Percentiles rank a stretch among this genome's conserved stretches.
Conservation (phyloP, 768 basidiomycete genomes). For the Saitozyma sp. region DNA sequence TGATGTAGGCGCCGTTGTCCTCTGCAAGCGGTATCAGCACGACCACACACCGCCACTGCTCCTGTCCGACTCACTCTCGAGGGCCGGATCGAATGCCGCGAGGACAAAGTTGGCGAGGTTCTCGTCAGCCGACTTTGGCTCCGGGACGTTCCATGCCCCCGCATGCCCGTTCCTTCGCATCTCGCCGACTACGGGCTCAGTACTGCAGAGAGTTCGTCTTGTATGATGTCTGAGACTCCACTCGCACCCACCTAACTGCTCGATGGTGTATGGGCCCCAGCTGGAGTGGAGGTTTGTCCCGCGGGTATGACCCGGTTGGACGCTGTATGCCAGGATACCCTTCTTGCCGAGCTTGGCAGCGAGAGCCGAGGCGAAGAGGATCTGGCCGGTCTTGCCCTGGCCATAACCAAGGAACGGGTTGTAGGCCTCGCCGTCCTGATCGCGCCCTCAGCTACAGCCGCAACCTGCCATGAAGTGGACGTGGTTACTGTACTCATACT, state of each 20-base stretch:
- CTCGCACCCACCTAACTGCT: background rate
- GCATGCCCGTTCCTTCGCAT: too few species aligned
- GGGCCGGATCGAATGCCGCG: background rate
- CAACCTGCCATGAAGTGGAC: background rate
- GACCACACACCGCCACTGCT: background rate
- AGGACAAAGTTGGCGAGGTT: background rate
- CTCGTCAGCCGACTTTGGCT: background rate
- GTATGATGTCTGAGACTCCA: background rate
- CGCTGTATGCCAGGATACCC: constrained; percentile 3
- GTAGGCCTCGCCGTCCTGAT: constrained; percentile 3
- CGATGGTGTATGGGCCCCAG: background rate
- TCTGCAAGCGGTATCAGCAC: background rate
- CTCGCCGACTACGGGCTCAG: too few species aligned
- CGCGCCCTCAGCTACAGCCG: background rate
- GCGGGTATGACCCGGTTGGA: constrained; percentile 1
- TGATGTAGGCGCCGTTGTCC: constrained; percentile 3
- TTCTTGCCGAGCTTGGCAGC: constrained; percentile 2
- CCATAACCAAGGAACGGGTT: background rate
- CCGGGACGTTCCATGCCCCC: background rate
- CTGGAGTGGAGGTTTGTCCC: background rate
- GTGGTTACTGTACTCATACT: background rate
- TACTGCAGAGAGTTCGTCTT: too few species aligned
- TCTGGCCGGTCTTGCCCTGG: constrained; percentile 6
- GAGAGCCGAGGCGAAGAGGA: constrained; percentile 2
- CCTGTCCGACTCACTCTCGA: background rate